Base-by-base conservation (phyloP, 2,329 filamentous ascomycete genomes). In the Sclerotinia minor region DNA sequence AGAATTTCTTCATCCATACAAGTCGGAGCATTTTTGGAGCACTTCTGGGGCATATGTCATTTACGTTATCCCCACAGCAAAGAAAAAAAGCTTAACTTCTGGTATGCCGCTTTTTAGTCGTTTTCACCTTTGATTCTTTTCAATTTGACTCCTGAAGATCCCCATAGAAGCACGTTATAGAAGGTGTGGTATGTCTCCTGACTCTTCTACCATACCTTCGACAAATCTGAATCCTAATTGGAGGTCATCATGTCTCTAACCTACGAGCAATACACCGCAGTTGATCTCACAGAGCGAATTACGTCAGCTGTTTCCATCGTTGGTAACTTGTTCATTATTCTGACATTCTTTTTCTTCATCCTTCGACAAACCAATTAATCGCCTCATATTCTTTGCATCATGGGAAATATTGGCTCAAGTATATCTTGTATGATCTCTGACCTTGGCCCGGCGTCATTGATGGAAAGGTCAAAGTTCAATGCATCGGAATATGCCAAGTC, bases 301-400 rank as follows among this genome's bases (percentile, higher is more conserved):
- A 82, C 82, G 68, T 86, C 84, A 4, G 77, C 80, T 8, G 71
- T 86, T 57, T 87, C 84, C 3, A 75, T 87, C 3, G 41, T 83
- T 7, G 84, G 83, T 26, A 83, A 83, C 6, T 73, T 80, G n/a
- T 81, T 86, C 73, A 84, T 87, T 67, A 78, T 86, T 60, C 70
- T 78, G 44, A 86, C 84, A 13, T 87, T 85, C 70, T 70, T 82
- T 11, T 11, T 84, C 81, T 41, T 74, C 76, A 1, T 78, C 79
- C 38, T 87, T 87, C 72, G 81, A 83, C 64, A 85, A 85, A 69
- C 83, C 84, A 21, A 86, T 87, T 74, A 87, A 87, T 70, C 80
- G 85, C 26, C 79, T 87, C 1, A 82, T 87, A 19, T 87, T 87
- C 75, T 87, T 83, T 73, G 84, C 85, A 3, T 82, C 83, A 3